These are phyloP conservation scores for Citrullus colocynthis DNA, from an alignment of 306 rosid species.

Conservation along the genomic window DNA sequence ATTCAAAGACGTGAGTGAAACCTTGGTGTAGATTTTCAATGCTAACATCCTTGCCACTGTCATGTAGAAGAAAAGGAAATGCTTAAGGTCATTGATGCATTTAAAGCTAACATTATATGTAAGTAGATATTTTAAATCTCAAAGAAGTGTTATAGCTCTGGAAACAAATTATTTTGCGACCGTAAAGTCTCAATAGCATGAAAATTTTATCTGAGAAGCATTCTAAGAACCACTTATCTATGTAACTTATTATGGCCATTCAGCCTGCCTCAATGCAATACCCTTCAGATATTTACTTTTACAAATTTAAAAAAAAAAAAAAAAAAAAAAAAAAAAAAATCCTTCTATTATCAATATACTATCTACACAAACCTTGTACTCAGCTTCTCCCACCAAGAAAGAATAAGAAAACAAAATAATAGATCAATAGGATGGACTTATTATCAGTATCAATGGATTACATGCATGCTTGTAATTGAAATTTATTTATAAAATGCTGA, in stretches of 20 bases:
- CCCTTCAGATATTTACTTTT: too few relatives aligned
- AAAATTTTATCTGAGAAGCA: neutral
- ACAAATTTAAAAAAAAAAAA: too few relatives aligned
- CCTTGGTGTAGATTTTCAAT: conserved; percentile 71
- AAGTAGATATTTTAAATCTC: neutral
- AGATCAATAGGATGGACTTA: neutral
- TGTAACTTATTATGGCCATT: too few relatives aligned
- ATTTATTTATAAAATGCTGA: neutral
- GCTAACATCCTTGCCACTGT: conserved; percentile 75
- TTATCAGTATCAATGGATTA: neutral
- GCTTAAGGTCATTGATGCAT: neutral
- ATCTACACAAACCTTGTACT: neutral
- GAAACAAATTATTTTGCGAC: neutral
- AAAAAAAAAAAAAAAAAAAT: too few relatives aligned
- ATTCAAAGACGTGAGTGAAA: conserved; percentile 74
- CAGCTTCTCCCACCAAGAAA: neutral
- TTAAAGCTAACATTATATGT: neutral
- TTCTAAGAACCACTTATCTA: neutral
- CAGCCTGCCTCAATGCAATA: too few relatives aligned
- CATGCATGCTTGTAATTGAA: neutral
- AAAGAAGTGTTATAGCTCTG: neutral
- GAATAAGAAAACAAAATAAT: neutral
- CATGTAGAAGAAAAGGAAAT: conserved; percentile 1
- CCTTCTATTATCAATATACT: neutral
- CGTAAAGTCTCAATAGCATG: neutral